Conservation (phyloP, 768 basidiomycete genomes). For the Galerina marginata region DNA sequence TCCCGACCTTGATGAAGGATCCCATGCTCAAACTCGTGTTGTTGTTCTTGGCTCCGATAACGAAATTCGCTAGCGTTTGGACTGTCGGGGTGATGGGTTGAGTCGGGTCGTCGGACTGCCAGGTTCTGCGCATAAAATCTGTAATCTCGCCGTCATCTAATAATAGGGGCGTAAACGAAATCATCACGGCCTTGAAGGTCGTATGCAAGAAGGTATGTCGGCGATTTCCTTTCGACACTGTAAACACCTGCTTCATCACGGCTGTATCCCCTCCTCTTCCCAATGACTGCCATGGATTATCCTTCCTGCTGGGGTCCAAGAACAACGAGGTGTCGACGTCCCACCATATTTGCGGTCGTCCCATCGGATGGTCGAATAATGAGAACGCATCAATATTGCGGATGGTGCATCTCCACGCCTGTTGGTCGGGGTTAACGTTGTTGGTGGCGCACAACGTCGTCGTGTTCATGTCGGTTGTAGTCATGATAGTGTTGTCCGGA, state of each 20-base stretch:
- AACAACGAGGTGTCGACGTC: conserved; percentile 13
- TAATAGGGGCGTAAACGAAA: neutral
- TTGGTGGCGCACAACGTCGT: neutral
- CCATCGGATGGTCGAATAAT: conserved; percentile 10
- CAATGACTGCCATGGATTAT: conserved; percentile 23
- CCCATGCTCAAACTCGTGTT: conserved; percentile 14
- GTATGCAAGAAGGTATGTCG: conserved; percentile 28
- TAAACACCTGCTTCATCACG: conserved; percentile 29
- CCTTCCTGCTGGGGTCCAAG: conserved; percentile 14
- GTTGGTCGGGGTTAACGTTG: neutral
- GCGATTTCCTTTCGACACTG: conserved; percentile 19
- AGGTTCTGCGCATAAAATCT: conserved; percentile 18
- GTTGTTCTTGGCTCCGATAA: conserved; percentile 12
- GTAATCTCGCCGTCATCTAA: conserved; percentile 17
- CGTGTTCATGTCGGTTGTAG: neutral
- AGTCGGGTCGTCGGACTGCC: conserved; percentile 3
- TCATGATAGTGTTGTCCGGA: conserved; percentile 16
- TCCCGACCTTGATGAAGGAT: conserved; percentile 10
- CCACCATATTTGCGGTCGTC: conserved; percentile 23
- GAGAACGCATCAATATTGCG: conserved; percentile 10
- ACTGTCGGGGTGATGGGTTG: conserved; percentile 2
- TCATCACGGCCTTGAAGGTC: conserved; percentile 19
- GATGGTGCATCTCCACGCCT: conserved; percentile 15
- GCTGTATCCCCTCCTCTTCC: conserved; percentile 18
- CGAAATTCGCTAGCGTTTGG: conserved; percentile 8